Evolutionary conservation across 2,329 filamentous ascomycete species (phyloP).

Genomic region (Sordariomycetes sp.): DNA sequence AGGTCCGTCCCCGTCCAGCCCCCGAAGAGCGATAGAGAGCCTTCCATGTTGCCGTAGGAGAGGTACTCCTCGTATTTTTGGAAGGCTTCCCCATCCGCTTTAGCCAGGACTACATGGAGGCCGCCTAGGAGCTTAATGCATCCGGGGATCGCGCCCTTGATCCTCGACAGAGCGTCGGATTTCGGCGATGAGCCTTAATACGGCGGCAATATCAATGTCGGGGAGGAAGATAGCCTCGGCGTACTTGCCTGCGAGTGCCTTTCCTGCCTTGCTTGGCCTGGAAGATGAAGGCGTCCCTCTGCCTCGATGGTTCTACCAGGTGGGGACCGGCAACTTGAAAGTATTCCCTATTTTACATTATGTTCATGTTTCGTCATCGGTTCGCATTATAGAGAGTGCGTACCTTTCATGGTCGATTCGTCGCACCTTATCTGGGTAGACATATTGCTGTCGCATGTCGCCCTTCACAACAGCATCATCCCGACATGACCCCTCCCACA

Average conservation of each 20-base stretch:
- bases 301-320: slow-evolving; percentile 46
- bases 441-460: slow-evolving; percentile 34
- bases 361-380: background rate
- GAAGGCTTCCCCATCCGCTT: slow-evolving; percentile 45
- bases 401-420: slow-evolving; percentile 47
- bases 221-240: slow-evolving; percentile 53
- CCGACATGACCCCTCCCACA: slow-evolving; percentile 47
- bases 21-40: slow-evolving; percentile 49
- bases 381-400: slow-evolving; percentile 9
- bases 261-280: slow-evolving; percentile 47
- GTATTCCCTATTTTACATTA: slow-evolving; percentile 24
- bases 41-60: slow-evolving; percentile 44
- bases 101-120: slow-evolving; percentile 43
- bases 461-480: slow-evolving; percentile 46
- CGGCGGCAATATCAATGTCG: slow-evolving; percentile 39
- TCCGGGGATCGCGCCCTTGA: slow-evolving; percentile 35
- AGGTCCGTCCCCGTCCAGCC: slow-evolving; percentile 57
- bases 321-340: slow-evolving; percentile 46
- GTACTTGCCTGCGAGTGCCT: slow-evolving; percentile 46
- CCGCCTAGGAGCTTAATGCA: slow-evolving; percentile 49
- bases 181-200: slow-evolving; percentile 41
- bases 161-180: slow-evolving; percentile 36
- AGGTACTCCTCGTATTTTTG: slow-evolving; percentile 34
- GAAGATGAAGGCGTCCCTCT: slow-evolving; percentile 50
- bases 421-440: slow-evolving; percentile 31